Base-by-base conservation (phyloP, 202 grass and related monocot genomes). In the Musa balbisiana region DNA sequence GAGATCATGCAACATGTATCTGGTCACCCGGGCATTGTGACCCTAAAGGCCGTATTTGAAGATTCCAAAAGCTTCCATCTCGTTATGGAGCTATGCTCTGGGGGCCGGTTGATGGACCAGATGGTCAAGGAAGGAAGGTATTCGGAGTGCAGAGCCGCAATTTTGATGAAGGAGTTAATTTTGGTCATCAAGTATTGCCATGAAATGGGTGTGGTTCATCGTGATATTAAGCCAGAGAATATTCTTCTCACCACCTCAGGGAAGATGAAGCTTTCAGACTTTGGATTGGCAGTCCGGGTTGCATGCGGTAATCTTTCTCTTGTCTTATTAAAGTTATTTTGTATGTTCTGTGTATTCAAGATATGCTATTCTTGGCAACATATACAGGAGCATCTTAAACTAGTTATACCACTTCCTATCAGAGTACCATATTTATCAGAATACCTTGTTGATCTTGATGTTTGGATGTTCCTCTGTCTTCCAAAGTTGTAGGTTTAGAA, bases 1-100 rank as follows among this genome's bases (percentile, higher is more conserved):
- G 75, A 78, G 62, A 78, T 78, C 51, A 67, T 78, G 75, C 75
- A 78, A 22, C 75, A 78, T 49, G 19, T 78, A 52, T 78, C 75
- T 13, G 50, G 75, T 50, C 75, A 78, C 62, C 62, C 49, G 9
- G 62, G 75, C 49, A 67, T 78, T 52, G 75, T 78, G 15, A 78
- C 75, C 29, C 27, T 78, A 20, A 78, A 67, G 50, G 62, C 62
- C 1, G 63, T 78, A 11, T 78, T 78, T 33, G 63, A 78, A 50
- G 75, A 78, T 51, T 23, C 21, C 2, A 50, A 67, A 19, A 52
- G 13, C 13, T 66, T 78, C 26, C 51, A 78, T 78, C 75, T 66
- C 2, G 21, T 78, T 15, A 78, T 78, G 75, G 75, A 78, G 29
- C 75, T 78, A 19, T 78, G 59, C 51, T 67, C 75, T 11, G 75